These are phyloP conservation scores for Geotrichum ghanense DNA, from an alignment of 805 yeast species.

Conservation along the genomic window DNA sequence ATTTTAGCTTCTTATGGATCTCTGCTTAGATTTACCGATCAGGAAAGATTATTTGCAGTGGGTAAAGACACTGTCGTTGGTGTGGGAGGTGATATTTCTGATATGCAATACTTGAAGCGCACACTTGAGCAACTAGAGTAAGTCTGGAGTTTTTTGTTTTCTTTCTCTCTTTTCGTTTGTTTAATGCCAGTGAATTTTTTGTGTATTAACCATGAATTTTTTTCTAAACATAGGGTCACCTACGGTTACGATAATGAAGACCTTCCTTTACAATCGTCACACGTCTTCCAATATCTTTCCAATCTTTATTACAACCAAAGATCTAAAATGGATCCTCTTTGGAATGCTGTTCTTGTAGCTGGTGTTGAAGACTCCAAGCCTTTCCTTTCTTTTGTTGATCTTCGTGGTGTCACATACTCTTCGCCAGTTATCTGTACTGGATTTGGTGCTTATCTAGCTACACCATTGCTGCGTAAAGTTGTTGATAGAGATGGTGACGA, in stretches of 20 bases:
- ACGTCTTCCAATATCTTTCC: constrained; percentile 78
- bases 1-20: constrained; percentile 76
- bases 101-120: constrained; percentile 73
- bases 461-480: constrained; percentile 79
- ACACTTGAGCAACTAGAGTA: constrained; percentile 62
- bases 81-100: constrained; percentile 87
- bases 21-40: constrained; percentile 69
- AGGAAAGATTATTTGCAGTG: constrained; percentile 75
- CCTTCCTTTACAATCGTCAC: constrained; percentile 65
- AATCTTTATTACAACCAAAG: constrained; percentile 79
- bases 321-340: constrained; percentile 86
- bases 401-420: constrained; percentile 82
- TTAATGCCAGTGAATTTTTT: too few species aligned
- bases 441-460: constrained; percentile 88
- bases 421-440: constrained; percentile 92
- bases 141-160: constrained; percentile 1
- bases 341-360: constrained; percentile 90
- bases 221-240: constrained; percentile 39
- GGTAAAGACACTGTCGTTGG: constrained; percentile 88
- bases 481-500: constrained; percentile 73
- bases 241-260: constrained; percentile 68
- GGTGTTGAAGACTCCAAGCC: constrained; percentile 69
- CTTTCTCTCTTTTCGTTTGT: neutral
- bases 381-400: constrained; percentile 75
- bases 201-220: too few species aligned